Percentiles rank a stretch among this genome's conserved stretches.
phyloP scores from a whole-genome alignment of 306 rosid species.

The Medicago lupulina region DNA sequence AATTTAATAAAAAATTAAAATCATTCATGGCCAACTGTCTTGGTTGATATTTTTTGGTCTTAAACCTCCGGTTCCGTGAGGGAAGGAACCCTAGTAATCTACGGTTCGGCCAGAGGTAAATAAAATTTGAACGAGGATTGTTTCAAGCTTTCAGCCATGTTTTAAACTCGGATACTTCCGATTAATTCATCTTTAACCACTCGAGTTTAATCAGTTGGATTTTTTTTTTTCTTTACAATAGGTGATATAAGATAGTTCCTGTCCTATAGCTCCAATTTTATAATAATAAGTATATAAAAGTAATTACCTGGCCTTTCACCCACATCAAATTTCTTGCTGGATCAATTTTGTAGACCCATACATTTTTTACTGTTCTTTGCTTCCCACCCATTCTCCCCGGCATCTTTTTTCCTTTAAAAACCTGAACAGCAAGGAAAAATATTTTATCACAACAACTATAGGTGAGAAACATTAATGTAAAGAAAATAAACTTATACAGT shows the following conservation, averaged over 20 bases:
- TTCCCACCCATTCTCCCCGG: constrained; percentile 95
- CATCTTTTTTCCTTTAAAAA: constrained; percentile 83
- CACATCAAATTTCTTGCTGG: constrained; percentile 94
- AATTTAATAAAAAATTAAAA: no score
- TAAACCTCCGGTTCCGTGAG: not conserved
- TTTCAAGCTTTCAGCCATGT: no score
- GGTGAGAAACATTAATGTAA: constrained; percentile 17
- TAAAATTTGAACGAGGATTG: no score
- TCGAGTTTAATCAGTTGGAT: not conserved
- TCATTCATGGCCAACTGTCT: not conserved
- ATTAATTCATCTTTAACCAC: not conserved
- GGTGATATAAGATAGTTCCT: constrained; percentile 15
- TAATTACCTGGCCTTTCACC: constrained; percentile 94
- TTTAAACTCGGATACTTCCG: not conserved
- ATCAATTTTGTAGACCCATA: constrained; percentile 78
- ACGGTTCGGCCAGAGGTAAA: not conserved
- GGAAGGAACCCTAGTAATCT: not conserved
- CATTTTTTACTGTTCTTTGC: constrained; percentile 53
- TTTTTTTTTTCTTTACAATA: not conserved
- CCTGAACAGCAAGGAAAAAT: constrained; percentile 55
- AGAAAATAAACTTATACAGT: constrained; percentile 20
- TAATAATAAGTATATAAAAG: not conserved
- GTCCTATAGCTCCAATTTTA: constrained; percentile 19
- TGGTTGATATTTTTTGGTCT: no score
- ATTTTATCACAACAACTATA: not conserved